phyloP scores from a whole-genome alignment of 164 flowering plant genomes.

The Aristolochia contorta region DNA sequence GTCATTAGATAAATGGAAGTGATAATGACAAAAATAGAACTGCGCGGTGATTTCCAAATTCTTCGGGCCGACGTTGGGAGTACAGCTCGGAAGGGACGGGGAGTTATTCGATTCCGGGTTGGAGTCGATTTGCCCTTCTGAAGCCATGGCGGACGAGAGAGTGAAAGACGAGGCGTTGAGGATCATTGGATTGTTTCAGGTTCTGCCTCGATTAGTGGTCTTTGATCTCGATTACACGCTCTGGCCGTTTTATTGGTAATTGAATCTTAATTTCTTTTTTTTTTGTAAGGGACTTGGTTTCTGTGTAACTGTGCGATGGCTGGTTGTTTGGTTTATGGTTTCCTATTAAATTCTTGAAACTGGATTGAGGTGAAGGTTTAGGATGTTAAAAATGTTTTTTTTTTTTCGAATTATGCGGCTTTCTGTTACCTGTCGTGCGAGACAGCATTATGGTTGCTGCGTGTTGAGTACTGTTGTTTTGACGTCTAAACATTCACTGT shows the following conservation, averaged over 20 bases:
- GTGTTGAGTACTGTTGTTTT: too few relatives aligned
- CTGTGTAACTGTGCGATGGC: background rate
- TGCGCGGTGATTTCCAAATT: too few relatives aligned
- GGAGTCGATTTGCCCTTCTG: too few relatives aligned
- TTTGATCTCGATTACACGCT: slow-evolving; percentile 99
- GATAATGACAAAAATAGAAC: background rate
- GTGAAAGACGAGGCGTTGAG: slow-evolving; percentile 78
- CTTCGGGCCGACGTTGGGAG: background rate
- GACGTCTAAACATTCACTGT: too few relatives aligned
- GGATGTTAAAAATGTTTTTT: background rate
- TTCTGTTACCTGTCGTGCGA: background rate
- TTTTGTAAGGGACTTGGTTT: background rate
- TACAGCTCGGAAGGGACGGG: background rate
- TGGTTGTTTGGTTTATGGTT: background rate
- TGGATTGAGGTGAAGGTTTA: background rate
- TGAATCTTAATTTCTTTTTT: background rate
- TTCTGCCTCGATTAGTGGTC: slow-evolving; percentile 78
- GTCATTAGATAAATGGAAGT: too few relatives aligned
- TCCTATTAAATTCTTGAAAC: background rate
- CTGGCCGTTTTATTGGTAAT: slow-evolving; percentile 97
- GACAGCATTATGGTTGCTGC: background rate
- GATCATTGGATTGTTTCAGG: slow-evolving; percentile 56
- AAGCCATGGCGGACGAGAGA: slow-evolving; percentile 66
- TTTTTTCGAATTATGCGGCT: background rate
- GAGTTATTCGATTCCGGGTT: background rate